These are phyloP conservation scores for Nicotiana knightiana DNA, from an alignment of 257 asterid species.

Conservation along the genomic window DNA sequence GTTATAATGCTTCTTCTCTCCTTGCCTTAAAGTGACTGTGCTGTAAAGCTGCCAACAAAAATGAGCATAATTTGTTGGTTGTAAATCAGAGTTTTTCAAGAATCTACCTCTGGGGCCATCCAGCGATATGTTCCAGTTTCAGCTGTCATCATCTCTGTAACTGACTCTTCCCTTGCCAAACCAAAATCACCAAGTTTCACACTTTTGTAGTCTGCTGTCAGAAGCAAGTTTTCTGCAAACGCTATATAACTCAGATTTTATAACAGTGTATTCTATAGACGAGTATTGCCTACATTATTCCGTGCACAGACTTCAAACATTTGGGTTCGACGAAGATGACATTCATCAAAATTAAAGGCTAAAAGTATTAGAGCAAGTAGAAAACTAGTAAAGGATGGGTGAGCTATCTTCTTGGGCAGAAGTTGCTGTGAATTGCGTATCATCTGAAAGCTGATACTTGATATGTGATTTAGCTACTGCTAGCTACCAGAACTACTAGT, in stretches of 20 bases:
- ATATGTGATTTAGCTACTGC: no score
- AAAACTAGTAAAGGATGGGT: no score
- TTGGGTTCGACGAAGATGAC: no score
- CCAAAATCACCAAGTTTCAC: slow-evolving; percentile 90
- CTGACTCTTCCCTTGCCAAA: slow-evolving; percentile 89
- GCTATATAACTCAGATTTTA: background rate
- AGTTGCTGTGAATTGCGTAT: background rate
- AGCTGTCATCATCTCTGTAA: slow-evolving; percentile 99
- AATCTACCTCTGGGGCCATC: slow-evolving; percentile 83
- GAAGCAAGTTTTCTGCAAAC: slow-evolving; percentile 66
- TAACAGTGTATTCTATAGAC: no score
- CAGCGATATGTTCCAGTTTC: slow-evolving; percentile 97
- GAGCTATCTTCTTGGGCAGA: no score
- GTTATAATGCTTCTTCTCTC: slow-evolving; percentile 93
- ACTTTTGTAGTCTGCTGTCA: slow-evolving; percentile 70
- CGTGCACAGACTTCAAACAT: no score
- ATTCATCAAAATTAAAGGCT: no score
- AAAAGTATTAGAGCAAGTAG: no score
- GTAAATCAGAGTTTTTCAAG: background rate
- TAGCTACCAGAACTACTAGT: background rate
- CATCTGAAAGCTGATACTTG: background rate
- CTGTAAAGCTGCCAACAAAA: slow-evolving; percentile 64
- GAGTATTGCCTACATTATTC: no score
- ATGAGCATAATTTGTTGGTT: background rate
- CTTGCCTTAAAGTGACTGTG: slow-evolving; percentile 85